phyloP scores from a whole-genome alignment of 495 filamentous ascomycete genomes.

The Neurospora africana region DNA sequence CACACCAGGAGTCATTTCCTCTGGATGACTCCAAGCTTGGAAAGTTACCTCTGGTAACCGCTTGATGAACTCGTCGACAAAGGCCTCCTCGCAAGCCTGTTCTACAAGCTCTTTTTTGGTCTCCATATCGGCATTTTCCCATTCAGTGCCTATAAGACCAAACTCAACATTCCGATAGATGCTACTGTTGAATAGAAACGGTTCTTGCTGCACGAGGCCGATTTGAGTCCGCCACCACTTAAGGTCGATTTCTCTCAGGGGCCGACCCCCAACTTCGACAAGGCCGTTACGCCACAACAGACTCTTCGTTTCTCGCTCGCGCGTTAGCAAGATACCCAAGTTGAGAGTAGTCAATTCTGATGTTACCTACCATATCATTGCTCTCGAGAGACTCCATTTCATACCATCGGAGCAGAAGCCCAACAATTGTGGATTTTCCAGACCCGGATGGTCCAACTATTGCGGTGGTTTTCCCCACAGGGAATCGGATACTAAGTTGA shows the following conservation, averaged over 20 bases:
- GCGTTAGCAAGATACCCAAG: neutral
- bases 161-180: constrained; percentile 57
- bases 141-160: constrained; percentile 52
- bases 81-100: constrained; percentile 50
- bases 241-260: constrained; percentile 43
- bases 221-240: constrained; percentile 58
- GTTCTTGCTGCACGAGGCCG: constrained; percentile 59
- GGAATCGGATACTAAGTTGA: constrained; percentile 43
- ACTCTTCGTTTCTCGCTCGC: constrained; percentile 15
- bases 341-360: neutral
- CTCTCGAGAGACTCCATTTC: constrained; percentile 40
- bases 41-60: constrained; percentile 40
- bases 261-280: constrained; percentile 40
- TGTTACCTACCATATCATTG: constrained; percentile 30
- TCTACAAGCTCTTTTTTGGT: constrained; percentile 46
- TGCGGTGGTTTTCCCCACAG: constrained; percentile 75
- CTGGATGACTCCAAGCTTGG: neutral
- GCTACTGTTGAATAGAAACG: constrained; percentile 58
- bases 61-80: constrained; percentile 51
- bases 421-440: constrained; percentile 59
- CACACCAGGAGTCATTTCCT: neutral
- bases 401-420: constrained; percentile 56
- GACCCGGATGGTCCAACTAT: constrained; percentile 71
- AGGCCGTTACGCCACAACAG: constrained; percentile 37
- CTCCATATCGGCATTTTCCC: constrained; percentile 39